phyloP scores from a whole-genome alignment of 1,139 yeast genomes.

The Petasospora fabianii region DNA sequence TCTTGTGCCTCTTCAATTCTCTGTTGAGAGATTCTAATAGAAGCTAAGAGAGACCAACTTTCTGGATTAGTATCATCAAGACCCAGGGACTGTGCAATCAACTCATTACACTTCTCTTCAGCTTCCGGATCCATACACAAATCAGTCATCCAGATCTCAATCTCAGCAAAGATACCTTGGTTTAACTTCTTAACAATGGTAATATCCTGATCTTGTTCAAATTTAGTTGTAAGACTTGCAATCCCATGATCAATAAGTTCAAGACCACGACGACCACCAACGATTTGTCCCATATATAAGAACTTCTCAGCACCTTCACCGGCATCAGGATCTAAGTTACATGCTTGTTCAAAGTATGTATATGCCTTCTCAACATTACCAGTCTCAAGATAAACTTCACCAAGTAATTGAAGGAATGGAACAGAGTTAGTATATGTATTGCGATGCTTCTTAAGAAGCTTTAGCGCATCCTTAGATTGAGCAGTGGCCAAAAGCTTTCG shows the following conservation, averaged over 20 bases:
- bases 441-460: conserved; percentile 31
- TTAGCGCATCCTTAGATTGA: conserved; percentile 38
- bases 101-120: conserved; percentile 70
- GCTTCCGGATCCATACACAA: conserved; percentile 92
- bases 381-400: conserved; percentile 74
- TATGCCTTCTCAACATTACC: conserved; percentile 80
- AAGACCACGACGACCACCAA: conserved; percentile 79
- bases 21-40: conserved; percentile 88
- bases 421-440: conserved; percentile 30
- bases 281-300: conserved; percentile 84
- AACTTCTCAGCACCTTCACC: conserved; percentile 71
- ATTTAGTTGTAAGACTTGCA: conserved; percentile 33
- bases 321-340: conserved; percentile 69
- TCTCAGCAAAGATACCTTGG: conserved; percentile 77
- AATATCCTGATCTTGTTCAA: conserved; percentile 25
- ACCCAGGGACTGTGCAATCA: conserved; percentile 62
- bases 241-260: conserved; percentile 64
- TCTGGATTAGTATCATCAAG: conserved; percentile 63
- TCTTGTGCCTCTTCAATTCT: conserved; percentile 65
- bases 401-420: conserved; percentile 47
- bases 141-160: conserved; percentile 99
- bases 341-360: conserved; percentile 55
- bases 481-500: conserved; percentile 33
- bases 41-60: conserved; percentile 76
- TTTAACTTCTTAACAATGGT: conserved; percentile 43